Conservation (phyloP, 1,284 basidiomycete genomes). For the Abortiporus biennis region DNA sequence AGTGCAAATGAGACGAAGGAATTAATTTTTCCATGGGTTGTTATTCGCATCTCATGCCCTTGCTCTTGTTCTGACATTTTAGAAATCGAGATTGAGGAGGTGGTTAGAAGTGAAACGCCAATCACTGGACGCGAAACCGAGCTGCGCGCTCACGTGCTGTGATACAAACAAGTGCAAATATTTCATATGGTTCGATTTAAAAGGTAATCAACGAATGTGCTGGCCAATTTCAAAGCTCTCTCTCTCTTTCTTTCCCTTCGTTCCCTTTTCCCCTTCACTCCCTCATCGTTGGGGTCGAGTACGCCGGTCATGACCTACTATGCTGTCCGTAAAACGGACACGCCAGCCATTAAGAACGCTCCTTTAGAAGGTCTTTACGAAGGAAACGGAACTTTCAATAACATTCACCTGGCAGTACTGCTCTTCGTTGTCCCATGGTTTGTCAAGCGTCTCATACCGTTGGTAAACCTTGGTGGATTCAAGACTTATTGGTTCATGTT, state of each 20-base stretch:
- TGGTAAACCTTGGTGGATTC: constrained; percentile 73
- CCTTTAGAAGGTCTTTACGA: constrained; percentile 81
- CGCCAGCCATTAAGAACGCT: constrained; percentile 76
- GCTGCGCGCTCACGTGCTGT: no score
- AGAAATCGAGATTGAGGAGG: no score
- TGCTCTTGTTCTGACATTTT: no score
- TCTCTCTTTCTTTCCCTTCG: no score
- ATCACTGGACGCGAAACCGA: no score
- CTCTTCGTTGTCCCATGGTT: constrained; percentile 78
- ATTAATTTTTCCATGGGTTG: constrained; percentile 59
- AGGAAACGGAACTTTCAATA: constrained; percentile 82
- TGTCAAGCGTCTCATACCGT: constrained; percentile 72
- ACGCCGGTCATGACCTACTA: constrained; percentile 35
- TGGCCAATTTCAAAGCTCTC: no score
- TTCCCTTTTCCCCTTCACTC: no score
- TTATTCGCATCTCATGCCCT: constrained; percentile 47
- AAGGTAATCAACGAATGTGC: background rate
- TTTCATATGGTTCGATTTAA: background rate
- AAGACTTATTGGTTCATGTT: constrained; percentile 85
- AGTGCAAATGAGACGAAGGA: constrained; percentile 58
- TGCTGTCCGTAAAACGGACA: constrained; percentile 50
- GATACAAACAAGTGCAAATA: background rate
- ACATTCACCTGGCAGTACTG: constrained; percentile 72
- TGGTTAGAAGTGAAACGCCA: no score
- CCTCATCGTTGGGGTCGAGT: background rate